These are phyloP conservation scores for Calocera cornea DNA, from an alignment of 768 basidiomycete species.

Conservation along the genomic window DNA sequence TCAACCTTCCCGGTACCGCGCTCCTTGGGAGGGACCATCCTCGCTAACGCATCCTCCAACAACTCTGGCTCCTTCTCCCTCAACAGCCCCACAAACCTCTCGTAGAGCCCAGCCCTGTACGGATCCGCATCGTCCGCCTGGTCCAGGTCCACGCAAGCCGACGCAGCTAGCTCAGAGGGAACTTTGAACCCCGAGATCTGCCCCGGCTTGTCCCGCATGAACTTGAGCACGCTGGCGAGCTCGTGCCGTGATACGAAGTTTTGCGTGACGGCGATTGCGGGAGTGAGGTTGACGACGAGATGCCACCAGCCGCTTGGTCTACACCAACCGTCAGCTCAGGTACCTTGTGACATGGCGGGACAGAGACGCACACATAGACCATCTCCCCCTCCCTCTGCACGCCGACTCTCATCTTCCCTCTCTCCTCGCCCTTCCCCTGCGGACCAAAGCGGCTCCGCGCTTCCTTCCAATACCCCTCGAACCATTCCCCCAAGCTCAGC, in stretches of 20 bases:
- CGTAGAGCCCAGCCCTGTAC: constrained; percentile 7
- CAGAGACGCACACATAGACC: constrained; percentile 15
- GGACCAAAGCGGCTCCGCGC: constrained; percentile 16
- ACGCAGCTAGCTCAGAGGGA: constrained; percentile 8
- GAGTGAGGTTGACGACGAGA: constrained; percentile 20
- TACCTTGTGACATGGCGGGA: background rate
- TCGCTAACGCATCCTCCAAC: background rate
- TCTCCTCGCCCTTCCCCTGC: constrained; percentile 11
- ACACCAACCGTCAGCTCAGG: background rate
- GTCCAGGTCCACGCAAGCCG: background rate
- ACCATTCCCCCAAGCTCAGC: constrained; percentile 17
- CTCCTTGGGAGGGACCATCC: background rate
- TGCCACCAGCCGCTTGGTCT: constrained; percentile 23
- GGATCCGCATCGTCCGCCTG: background rate
- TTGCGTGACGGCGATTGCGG: constrained; percentile 21
- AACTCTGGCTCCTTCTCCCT: background rate
- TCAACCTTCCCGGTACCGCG: background rate
- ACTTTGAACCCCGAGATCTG: constrained; percentile 20
- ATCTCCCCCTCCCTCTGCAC: constrained; percentile 19
- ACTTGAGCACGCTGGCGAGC: constrained; percentile 17
- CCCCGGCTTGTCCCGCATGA: constrained; percentile 16
- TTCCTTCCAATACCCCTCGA: constrained; percentile 15
- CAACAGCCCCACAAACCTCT: constrained; percentile 11
- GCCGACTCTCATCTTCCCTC: constrained; percentile 19
- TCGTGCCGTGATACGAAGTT: constrained; percentile 20